Evolutionary conservation across 129 eudicot genomes (phyloP).

Genomic region (Helichrysum umbraculigerum): DNA sequence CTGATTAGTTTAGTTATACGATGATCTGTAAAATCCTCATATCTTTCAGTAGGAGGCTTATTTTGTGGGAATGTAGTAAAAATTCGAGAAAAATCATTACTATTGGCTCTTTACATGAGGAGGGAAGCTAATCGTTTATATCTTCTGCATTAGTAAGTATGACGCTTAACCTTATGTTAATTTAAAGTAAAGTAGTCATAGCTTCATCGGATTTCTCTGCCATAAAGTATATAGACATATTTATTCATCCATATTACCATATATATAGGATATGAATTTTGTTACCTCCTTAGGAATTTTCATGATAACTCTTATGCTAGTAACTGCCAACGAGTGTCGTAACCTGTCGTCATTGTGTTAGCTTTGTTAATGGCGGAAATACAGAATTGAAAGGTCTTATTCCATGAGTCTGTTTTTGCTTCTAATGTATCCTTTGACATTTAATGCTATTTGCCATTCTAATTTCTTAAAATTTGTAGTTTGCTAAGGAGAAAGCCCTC

Average conservation of each 20-base stretch:
- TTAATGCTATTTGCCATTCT: slow-evolving; percentile 5
- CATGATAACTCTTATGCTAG: slow-evolving; percentile 23
- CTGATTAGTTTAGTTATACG: not conserved
- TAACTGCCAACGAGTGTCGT: slow-evolving; percentile 6
- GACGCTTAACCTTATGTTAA: not conserved
- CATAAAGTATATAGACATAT: slow-evolving; percentile 6
- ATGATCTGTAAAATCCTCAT: slow-evolving; percentile 1
- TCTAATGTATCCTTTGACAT: slow-evolving; percentile 20
- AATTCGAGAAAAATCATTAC: not conserved
- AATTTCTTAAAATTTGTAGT: slow-evolving; percentile 38
- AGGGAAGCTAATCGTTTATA: slow-evolving; percentile 2
- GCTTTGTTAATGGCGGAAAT: slow-evolving; percentile 8
- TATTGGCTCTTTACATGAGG: slow-evolving; percentile 11
- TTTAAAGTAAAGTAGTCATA: not conserved
- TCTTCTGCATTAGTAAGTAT: slow-evolving; percentile 13
- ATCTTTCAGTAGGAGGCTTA: not conserved
- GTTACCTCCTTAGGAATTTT: slow-evolving; percentile 2
- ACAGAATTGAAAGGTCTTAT: slow-evolving; percentile 9
- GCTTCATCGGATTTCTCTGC: not conserved
- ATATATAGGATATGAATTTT: not conserved
- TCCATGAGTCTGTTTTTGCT: slow-evolving; percentile 13
- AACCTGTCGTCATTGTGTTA: slow-evolving; percentile 1
- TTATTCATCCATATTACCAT: not conserved
- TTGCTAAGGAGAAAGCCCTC: slow-evolving; percentile 66
- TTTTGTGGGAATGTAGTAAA: not conserved